Conservation (phyloP, 257 asterid species). For the Mitragyna speciosa region DNA sequence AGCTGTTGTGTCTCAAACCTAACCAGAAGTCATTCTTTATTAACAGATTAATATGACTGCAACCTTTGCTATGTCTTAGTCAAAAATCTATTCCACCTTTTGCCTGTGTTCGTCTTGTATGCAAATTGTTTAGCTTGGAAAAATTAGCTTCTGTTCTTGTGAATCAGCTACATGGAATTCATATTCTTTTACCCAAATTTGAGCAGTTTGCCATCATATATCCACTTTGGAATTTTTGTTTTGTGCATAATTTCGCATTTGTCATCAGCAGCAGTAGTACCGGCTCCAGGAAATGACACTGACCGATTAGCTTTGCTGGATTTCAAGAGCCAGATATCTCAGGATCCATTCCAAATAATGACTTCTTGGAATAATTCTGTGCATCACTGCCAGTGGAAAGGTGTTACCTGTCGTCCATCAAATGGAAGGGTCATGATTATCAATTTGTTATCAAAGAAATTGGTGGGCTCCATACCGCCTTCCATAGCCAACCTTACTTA, state of each 20-base stretch:
- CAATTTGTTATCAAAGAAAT: conserved; percentile 8
- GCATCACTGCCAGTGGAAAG: conserved; percentile 30
- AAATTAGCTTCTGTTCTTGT: not conserved
- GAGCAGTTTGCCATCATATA: not conserved
- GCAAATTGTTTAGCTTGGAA: not conserved
- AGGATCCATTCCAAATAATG: conserved; percentile 10
- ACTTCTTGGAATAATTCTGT: conserved; percentile 12
- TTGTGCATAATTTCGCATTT: not conserved
- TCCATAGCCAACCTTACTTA: conserved; percentile 29
- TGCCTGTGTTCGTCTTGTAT: too few relatives aligned
- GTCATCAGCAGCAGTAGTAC: not conserved
- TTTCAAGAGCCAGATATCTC: not conserved
- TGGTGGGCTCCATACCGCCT: conserved; percentile 26
- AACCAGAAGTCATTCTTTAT: too few relatives aligned
- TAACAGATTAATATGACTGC: too few relatives aligned
- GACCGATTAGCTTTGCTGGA: conserved; percentile 9
- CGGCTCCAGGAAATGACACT: not conserved
- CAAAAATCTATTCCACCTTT: too few relatives aligned
- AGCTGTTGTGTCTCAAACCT: too few relatives aligned
- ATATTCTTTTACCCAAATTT: not conserved
- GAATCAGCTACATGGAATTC: too few relatives aligned
- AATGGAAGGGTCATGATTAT: conserved; percentile 16
- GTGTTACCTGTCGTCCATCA: conserved; percentile 22
- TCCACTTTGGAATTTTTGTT: not conserved
- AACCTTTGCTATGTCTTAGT: too few relatives aligned